phyloP scores from a whole-genome alignment of 2,329 filamentous ascomycete species.

The Scleromitrula shiraiana region DNA sequence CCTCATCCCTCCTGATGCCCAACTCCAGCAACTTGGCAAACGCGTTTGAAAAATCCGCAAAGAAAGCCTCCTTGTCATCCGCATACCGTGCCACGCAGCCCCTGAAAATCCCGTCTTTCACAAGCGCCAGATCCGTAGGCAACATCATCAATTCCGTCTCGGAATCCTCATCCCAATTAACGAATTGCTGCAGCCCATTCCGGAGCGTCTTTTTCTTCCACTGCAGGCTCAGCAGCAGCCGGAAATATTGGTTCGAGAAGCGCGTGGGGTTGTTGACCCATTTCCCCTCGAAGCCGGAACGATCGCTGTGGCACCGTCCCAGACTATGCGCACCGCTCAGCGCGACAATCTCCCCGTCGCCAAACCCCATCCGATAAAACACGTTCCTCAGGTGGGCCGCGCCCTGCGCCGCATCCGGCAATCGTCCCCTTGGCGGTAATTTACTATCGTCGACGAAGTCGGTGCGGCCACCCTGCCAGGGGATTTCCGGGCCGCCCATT shows the following conservation, averaged over 20 bases:
- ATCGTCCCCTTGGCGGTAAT: slow-evolving; percentile 47
- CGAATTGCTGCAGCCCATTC: slow-evolving; percentile 49
- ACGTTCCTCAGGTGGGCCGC: slow-evolving; percentile 46
- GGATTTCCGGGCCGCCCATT: slow-evolving; percentile 50
- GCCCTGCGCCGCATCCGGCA: slow-evolving; percentile 47
- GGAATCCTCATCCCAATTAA: slow-evolving; percentile 48
- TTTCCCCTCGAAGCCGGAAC: slow-evolving; percentile 49
- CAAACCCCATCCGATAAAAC: slow-evolving; percentile 53
- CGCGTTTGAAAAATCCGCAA: slow-evolving; percentile 48
- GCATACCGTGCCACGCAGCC: slow-evolving; percentile 52
- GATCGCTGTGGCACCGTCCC: slow-evolving; percentile 46
- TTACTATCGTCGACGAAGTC: slow-evolving; percentile 55
- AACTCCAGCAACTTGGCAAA: slow-evolving; percentile 55
- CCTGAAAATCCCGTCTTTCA: slow-evolving; percentile 44
- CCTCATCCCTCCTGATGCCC: slow-evolving; percentile 47
- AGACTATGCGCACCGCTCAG: slow-evolving; percentile 48
- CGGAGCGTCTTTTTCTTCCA: slow-evolving; percentile 46
- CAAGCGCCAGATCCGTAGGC: slow-evolving; percentile 53
- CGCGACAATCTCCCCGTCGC: slow-evolving; percentile 52
- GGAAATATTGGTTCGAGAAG: slow-evolving; percentile 51
- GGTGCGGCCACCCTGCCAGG: slow-evolving; percentile 51
- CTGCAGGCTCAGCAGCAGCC: slow-evolving; percentile 41
- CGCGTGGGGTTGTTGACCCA: slow-evolving; percentile 53
- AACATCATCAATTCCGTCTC: slow-evolving; percentile 56
- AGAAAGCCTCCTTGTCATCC: slow-evolving; percentile 53